phyloP scores from a whole-genome alignment of 1,284 basidiomycete genomes.

The Malassezia yamatoensis region DNA sequence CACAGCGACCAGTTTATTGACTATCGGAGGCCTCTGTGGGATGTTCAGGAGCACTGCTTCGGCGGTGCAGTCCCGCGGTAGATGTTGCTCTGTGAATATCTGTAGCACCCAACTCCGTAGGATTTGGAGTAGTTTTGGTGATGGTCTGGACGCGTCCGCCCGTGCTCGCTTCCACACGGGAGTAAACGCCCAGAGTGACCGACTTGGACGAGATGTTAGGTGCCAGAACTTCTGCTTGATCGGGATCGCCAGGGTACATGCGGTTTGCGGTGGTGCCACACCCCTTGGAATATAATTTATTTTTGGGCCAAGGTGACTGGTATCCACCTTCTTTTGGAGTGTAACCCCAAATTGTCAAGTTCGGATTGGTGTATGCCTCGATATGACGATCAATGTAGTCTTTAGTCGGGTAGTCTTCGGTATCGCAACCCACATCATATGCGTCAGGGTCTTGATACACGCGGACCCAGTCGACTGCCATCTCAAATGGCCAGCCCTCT shows the following conservation, averaged over 20 bases:
- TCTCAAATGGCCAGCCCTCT: slow-evolving; percentile 7
- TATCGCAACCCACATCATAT: slow-evolving; percentile 36
- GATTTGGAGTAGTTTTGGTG: not conserved
- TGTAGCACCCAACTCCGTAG: not conserved
- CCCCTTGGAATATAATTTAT: slow-evolving; percentile 16
- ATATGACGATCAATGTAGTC: slow-evolving; percentile 43
- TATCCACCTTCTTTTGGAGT: slow-evolving; percentile 12
- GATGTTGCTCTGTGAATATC: too few species aligned
- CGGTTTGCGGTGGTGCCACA: not conserved
- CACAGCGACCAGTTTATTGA: too few species aligned
- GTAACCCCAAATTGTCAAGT: slow-evolving; percentile 25
- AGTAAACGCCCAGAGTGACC: not conserved
- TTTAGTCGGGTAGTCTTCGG: slow-evolving; percentile 35
- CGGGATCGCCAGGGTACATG: not conserved
- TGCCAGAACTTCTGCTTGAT: not conserved
- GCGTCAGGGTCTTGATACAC: slow-evolving; percentile 51
- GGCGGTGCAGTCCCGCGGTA: too few species aligned
- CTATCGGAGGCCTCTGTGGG: too few species aligned
- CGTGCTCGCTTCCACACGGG: not conserved
- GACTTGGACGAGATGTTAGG: not conserved
- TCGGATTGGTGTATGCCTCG: slow-evolving; percentile 42
- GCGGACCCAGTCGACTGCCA: slow-evolving; percentile 49
- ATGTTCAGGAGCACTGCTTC: too few species aligned
- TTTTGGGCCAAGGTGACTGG: slow-evolving; percentile 16
- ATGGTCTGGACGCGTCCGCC: not conserved